A percentile compares a stretch with the other conserved stretches of the same genome.
Conservation (phyloP, 768 basidiomycete genomes). For the Hericium erinaceus region DNA sequence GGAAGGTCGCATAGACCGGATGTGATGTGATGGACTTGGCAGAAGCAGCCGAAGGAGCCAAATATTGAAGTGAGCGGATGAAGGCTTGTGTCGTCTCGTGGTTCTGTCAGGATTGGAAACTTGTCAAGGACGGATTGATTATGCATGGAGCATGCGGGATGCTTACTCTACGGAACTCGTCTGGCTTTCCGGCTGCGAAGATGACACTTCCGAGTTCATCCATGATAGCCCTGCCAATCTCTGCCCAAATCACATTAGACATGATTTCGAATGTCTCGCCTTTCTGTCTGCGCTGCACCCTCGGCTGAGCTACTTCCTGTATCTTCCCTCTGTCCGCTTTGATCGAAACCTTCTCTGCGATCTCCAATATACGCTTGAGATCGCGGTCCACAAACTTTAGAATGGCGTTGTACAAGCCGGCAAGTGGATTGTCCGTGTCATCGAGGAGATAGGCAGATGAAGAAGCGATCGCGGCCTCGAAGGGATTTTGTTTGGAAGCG, state of each 20-base stretch:
- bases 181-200: conserved; percentile 88
- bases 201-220: conserved; percentile 74
- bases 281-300: conserved; percentile 4
- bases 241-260: conserved; percentile 84
- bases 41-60: conserved; percentile 68
- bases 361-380: conserved; percentile 62
- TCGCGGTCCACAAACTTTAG: conserved; percentile 76
- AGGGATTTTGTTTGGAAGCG: conserved; percentile 31
- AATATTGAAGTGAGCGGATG: conserved; percentile 68
- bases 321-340: conserved; percentile 21
- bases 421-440: conserved; percentile 57
- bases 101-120: conserved; percentile 39
- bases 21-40: conserved; percentile 67
- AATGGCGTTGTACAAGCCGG: conserved; percentile 71
- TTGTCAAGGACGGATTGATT: too few relatives aligned
- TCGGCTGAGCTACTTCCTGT: conserved; percentile 1
- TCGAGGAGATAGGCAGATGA: conserved; percentile 48
- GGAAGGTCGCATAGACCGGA: conserved; percentile 61
- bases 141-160: background rate
- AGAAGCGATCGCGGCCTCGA: conserved; percentile 20
- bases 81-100: conserved; percentile 81
- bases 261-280: conserved; percentile 68
- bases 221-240: conserved; percentile 71
- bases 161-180: conserved; percentile 77
- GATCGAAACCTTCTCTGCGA: conserved; percentile 57